These are phyloP conservation scores for Botrytis pseudocinerea DNA, from an alignment of 2,329 filamentous ascomycete genomes.

Conservation along the genomic window DNA sequence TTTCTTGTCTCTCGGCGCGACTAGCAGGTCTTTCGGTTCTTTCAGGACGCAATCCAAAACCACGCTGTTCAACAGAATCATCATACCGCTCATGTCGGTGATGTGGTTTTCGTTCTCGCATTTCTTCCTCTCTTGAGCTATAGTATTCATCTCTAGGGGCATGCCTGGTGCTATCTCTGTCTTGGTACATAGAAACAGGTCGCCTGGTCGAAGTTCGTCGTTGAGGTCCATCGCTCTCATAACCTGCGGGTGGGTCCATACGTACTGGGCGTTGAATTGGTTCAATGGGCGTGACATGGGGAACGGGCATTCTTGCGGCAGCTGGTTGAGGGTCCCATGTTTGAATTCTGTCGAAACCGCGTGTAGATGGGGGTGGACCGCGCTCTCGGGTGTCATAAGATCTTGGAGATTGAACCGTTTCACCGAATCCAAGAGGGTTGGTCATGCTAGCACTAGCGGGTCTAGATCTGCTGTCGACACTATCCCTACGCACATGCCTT, in stretches of 20 bases:
- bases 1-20: constrained; percentile 16
- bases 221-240: constrained; percentile 38
- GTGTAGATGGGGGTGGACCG: constrained; percentile 65
- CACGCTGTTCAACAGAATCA: constrained; percentile 35
- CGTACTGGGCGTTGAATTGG: constrained; percentile 34
- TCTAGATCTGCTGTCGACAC: constrained; percentile 48
- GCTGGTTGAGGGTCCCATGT: constrained; percentile 48
- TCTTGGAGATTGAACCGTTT: constrained; percentile 32
- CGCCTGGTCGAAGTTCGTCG: constrained; percentile 39
- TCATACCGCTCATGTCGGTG: constrained; percentile 37
- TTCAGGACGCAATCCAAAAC: constrained; percentile 31
- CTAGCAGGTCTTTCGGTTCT: constrained; percentile 21
- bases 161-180: constrained; percentile 31
- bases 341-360: constrained; percentile 69
- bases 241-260: constrained; percentile 30
- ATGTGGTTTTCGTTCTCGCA: constrained; percentile 23
- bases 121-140: constrained; percentile 37
- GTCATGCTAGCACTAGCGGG: constrained; percentile 38
- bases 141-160: constrained; percentile 38
- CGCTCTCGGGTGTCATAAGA: constrained; percentile 46
- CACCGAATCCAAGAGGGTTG: constrained; percentile 31
- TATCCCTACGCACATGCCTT: constrained; percentile 52
- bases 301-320: constrained; percentile 47
- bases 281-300: constrained; percentile 36
- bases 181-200: constrained; percentile 38